Percentiles rank a stretch among this genome's conserved stretches.
These are phyloP conservation scores for Aspergillus ostianus DNA, from an alignment of 495 filamentous ascomycete species.

Conservation along the genomic window DNA sequence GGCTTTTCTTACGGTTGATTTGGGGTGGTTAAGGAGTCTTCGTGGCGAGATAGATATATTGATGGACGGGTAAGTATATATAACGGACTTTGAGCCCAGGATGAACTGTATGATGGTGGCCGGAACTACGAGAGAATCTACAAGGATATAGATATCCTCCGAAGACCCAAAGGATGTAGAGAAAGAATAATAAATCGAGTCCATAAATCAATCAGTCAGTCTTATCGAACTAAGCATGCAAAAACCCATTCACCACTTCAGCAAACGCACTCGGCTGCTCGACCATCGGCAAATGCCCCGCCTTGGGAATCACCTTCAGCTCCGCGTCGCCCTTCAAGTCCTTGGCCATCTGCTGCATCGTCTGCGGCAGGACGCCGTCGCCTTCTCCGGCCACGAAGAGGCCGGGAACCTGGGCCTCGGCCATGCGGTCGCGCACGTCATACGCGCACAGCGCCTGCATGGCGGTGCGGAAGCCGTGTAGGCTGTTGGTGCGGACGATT, in stretches of 20 bases:
- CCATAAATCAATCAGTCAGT: slow-evolving; percentile 1
- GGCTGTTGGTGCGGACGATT: slow-evolving; percentile 61
- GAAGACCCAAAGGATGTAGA: not conserved
- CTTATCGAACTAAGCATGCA: slow-evolving; percentile 26
- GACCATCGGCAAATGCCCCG: slow-evolving; percentile 81
- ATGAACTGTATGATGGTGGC: too few relatives aligned
- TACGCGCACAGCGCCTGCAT: slow-evolving; percentile 76
- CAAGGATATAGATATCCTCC: too few relatives aligned
- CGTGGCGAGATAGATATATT: too few relatives aligned
- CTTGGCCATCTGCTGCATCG: slow-evolving; percentile 70
- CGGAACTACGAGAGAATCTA: too few relatives aligned
- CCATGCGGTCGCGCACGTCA: slow-evolving; percentile 65
- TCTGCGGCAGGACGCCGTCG: slow-evolving; percentile 72
- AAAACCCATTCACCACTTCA: slow-evolving; percentile 54
- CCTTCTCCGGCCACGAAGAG: slow-evolving; percentile 67
- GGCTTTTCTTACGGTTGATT: too few relatives aligned
- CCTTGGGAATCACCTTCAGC: slow-evolving; percentile 59
- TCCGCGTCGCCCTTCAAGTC: slow-evolving; percentile 53
- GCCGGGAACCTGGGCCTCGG: slow-evolving; percentile 53
- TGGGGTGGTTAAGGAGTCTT: too few relatives aligned
- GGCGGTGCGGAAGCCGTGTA: slow-evolving; percentile 66
- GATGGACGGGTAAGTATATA: too few relatives aligned
- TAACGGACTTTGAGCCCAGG: too few relatives aligned
- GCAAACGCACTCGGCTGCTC: slow-evolving; percentile 69
- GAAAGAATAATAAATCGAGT: not conserved